Base-by-base conservation (phyloP, 805 yeast species). In the Starmerella sp. region DNA sequence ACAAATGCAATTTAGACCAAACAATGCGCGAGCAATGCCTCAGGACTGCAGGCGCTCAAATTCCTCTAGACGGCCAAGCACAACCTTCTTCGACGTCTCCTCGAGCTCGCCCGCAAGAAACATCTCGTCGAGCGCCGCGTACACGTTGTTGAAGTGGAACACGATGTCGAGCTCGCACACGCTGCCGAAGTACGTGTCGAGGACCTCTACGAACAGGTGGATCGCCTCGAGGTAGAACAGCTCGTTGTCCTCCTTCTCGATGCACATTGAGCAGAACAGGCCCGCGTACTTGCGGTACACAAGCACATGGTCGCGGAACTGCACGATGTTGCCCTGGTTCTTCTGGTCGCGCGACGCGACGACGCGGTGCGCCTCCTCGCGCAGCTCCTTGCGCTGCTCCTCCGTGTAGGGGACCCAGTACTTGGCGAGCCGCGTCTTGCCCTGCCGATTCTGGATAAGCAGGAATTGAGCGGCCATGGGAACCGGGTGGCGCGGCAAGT, bases 111-210 rank as follows among this genome's bases (percentile, higher is more conserved):
- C 98, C 11, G 90, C 95, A 48, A 87, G 66, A 63, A 84, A 87
- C 67, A 93, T 77, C 68, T 90, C 96, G 67, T 93, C 97, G 56
- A 93, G 67, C 8, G 89, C 84, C 53, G 78, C 75, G 67, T 89
- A 86, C 11, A 87, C 82, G 67, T 84, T 87, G 73, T 83, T 83
- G 69, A 91, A 91, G 69, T 89, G 88, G 73, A 90, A 93, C 22
- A 93, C 95, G 54, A 93, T 76, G 67, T 91, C 97, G 61, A 91
- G 75, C 69, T 91, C 97, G 71, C 97, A 90, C 7, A 91, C 97
- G 64, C 83, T 88, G 60, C 88, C 84, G 64, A 91, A 91, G 67
- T 83, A 87, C 11, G 82, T 75, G 67, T 91, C 97, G 54, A 91
- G 72, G 8, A 88, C 80, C 69, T 93, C 96, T 17, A 91, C 97